Evolutionary conservation across 2,329 filamentous ascomycete species (phyloP).

Genomic region (Cucurbitaria berberidis): DNA sequence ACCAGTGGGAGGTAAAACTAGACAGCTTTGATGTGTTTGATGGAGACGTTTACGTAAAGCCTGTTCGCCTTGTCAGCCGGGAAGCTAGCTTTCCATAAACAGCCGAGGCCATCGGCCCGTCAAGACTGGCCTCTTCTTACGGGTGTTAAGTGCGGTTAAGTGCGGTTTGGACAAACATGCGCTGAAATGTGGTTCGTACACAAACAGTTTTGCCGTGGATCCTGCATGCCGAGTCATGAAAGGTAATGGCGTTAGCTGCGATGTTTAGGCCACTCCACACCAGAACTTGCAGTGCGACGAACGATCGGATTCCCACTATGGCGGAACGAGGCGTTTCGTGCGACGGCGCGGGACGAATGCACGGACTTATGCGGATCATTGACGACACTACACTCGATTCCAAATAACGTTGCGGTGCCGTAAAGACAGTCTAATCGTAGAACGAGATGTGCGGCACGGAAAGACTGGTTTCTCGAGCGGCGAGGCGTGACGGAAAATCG

Average conservation of each 20-base stretch:
- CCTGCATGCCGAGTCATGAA: neutral
- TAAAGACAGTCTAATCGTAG: conserved; percentile 1
- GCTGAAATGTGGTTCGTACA: too few relatives aligned
- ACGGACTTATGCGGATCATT: conserved; percentile 2
- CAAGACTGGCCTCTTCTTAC: neutral
- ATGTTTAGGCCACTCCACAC: neutral
- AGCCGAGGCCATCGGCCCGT: neutral
- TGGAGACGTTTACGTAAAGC: conserved; percentile 38
- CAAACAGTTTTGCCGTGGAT: neutral
- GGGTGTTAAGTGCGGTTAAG: too few relatives aligned
- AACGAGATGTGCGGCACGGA: conserved; percentile 9
- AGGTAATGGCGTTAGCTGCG: neutral
- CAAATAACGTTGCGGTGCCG: conserved; percentile 13
- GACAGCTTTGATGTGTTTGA: conserved; percentile 45
- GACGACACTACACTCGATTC: conserved; percentile 10
- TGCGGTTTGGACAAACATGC: too few relatives aligned
- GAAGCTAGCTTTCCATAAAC: conserved; percentile 1
- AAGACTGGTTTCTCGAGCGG: conserved; percentile 11
- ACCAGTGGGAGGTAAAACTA: conserved; percentile 56
- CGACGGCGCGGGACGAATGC: conserved; percentile 12
- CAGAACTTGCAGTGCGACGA: neutral
- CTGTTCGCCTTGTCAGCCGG: conserved; percentile 48
- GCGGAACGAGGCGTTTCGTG: conserved; percentile 27
- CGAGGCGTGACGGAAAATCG: conserved; percentile 14
- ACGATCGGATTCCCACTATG: neutral